Evolutionary conservation across 441 rosid genomes (phyloP).

Genomic region (Omphalea diandra): DNA sequence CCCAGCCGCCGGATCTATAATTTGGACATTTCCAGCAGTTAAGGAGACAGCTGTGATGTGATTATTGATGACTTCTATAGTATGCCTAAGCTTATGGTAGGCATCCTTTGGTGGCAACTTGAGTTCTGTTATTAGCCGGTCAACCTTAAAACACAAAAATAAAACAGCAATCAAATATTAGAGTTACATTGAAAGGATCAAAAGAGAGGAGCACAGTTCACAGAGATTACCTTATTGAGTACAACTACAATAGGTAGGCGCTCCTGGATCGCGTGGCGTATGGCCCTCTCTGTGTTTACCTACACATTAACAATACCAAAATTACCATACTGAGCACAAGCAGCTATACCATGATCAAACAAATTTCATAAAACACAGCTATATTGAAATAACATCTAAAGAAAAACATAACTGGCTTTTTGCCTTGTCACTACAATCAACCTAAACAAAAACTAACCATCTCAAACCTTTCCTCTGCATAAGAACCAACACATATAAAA

Average conservation of each 20-base stretch:
- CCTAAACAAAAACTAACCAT: conserved; percentile 9
- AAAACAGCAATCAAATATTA: neutral
- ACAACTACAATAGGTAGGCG: conserved; percentile 92
- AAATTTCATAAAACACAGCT: conserved; percentile 1
- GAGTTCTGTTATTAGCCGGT: conserved; percentile 90
- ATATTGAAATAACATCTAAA: conserved; percentile 2
- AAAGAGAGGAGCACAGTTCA: neutral
- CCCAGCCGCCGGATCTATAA: conserved; percentile 89
- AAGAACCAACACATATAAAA: neutral
- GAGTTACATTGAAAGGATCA: conserved; percentile 3
- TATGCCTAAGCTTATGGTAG: conserved; percentile 92
- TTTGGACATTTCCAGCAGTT: conserved; percentile 78
- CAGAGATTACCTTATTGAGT: conserved; percentile 69
- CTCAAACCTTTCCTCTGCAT: neutral
- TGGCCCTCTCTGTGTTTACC: conserved; percentile 98
- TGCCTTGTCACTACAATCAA: neutral
- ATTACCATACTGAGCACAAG: conserved; percentile 15
- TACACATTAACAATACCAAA: conserved; percentile 27
- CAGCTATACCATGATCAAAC: conserved; percentile 3
- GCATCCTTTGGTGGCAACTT: conserved; percentile 97
- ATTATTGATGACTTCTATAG: conserved; percentile 86
- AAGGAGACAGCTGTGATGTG: conserved; percentile 85
- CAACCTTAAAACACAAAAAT: conserved; percentile 58
- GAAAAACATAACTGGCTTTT: neutral
- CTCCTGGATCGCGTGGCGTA: conserved; percentile 94